Conservation (phyloP, 352 stramenopile species). For the Globisporangium okanoganense region DNA sequence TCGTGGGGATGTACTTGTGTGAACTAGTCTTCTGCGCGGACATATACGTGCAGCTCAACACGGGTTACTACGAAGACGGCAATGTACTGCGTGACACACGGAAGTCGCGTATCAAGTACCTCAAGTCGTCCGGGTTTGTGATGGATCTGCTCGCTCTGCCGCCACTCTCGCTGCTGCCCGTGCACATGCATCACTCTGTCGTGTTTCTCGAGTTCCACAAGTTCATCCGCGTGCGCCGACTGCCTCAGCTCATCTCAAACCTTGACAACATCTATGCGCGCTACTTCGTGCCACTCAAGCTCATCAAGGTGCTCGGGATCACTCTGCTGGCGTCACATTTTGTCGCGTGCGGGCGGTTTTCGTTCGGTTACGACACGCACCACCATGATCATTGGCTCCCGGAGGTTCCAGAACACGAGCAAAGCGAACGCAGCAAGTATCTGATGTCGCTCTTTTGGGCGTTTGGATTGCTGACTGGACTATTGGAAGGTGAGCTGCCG, state of each 20-base stretch:
- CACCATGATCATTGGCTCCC: constrained; percentile 50
- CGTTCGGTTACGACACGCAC: constrained; percentile 41
- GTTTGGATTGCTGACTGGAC: constrained; percentile 53
- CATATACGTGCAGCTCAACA: constrained; percentile 72
- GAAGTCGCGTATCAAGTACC: constrained; percentile 61
- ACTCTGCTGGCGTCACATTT: constrained; percentile 50
- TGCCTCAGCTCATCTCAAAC: constrained; percentile 48
- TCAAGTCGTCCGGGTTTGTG: constrained; percentile 44
- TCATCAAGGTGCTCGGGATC: constrained; percentile 46
- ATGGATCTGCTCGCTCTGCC: constrained; percentile 45
- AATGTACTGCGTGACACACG: constrained; percentile 56
- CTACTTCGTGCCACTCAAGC: constrained; percentile 55
- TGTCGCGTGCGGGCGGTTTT: constrained; percentile 46
- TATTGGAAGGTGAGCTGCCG: constrained; percentile 58
- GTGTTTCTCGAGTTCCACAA: constrained; percentile 54
- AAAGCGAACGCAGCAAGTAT: constrained; percentile 26
- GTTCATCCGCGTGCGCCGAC: constrained; percentile 39
- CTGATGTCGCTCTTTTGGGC: constrained; percentile 64
- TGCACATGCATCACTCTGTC: constrained; percentile 11
- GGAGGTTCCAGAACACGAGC: constrained; percentile 8
- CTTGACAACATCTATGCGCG: constrained; percentile 65
- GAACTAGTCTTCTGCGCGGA: constrained; percentile 58
- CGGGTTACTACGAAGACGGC: constrained; percentile 67
- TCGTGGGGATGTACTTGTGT: constrained; percentile 45
- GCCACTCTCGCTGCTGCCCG: constrained; percentile 41